Evolutionary conservation across 441 rosid species (phyloP).

Genomic region (Adansonia rubrostipa): DNA sequence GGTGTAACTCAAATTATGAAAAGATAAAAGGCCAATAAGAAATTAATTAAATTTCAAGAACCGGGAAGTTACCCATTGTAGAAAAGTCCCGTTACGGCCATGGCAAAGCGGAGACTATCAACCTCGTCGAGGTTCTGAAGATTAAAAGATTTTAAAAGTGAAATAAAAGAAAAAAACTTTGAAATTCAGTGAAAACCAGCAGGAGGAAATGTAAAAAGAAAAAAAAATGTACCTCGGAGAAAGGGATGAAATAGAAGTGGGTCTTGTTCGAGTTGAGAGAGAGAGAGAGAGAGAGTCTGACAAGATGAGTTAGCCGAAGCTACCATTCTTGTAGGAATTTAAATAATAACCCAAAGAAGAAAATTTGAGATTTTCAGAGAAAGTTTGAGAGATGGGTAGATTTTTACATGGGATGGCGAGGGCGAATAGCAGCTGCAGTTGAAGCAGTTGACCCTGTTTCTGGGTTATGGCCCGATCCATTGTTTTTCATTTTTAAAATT

Average conservation of each 20-base stretch:
- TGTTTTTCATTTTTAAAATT: not conserved
- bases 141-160: slow-evolving; percentile 24
- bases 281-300: slow-evolving; percentile 33
- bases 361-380: not conserved
- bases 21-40: not conserved
- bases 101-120: slow-evolving; percentile 50
- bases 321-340: slow-evolving; percentile 39
- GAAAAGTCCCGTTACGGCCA: slow-evolving; percentile 50
- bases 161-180: not conserved
- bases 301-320: slow-evolving; percentile 59
- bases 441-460: not conserved
- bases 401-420: not conserved
- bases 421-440: not conserved
- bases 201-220: not conserved
- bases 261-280: slow-evolving; percentile 35
- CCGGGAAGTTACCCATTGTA: slow-evolving; percentile 39
- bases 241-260: slow-evolving; percentile 39
- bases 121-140: slow-evolving; percentile 50
- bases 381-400: not conserved
- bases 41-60: not conserved
- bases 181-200: not conserved
- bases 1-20: not conserved
- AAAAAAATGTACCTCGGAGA: slow-evolving; percentile 44
- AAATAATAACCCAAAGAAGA: not conserved
- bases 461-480: not conserved